A percentile compares a stretch with the other conserved stretches of the same genome.
phyloP scores from a whole-genome alignment of 768 basidiomycete species.

The Neoboletus brunneissimus region DNA sequence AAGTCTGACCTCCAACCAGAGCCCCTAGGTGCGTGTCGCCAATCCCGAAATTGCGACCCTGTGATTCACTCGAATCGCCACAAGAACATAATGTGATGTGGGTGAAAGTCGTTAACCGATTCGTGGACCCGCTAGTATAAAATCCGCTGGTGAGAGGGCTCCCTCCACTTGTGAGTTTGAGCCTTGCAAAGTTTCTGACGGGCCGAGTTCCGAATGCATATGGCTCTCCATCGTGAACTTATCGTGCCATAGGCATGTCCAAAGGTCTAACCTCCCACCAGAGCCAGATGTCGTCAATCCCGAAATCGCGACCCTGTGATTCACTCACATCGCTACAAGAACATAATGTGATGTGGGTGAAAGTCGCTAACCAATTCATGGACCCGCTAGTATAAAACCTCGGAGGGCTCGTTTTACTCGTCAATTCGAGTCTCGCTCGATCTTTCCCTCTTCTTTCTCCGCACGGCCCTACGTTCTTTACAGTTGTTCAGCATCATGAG shows the following conservation, averaged over 20 bases:
- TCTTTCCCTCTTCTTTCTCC: background rate
- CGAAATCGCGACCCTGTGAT: background rate
- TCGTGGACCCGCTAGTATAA: constrained; percentile 7
- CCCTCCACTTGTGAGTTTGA: background rate
- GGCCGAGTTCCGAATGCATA: background rate
- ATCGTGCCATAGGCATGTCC: background rate
- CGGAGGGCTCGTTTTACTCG: background rate
- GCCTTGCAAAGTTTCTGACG: too few species aligned
- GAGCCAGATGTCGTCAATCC: background rate
- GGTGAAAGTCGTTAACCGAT: constrained; percentile 10
- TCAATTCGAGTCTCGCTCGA: background rate
- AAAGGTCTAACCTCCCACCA: background rate
- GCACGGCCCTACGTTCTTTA: background rate
- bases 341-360: constrained; percentile 4
- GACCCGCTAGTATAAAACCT: constrained; percentile 6
- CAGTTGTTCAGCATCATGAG: constrained; percentile 15
- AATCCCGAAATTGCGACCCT: background rate
- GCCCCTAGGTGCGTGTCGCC: background rate
- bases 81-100: constrained; percentile 4
- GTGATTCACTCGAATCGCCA: background rate
- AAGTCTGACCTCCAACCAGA: background rate
- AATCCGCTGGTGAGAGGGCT: background rate
- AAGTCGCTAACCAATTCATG: constrained; percentile 8
- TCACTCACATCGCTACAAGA: background rate
- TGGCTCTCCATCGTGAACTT: too few species aligned